Conservation (phyloP, 2,329 filamentous ascomycete genomes). For the Sporothrix curviconia region DNA sequence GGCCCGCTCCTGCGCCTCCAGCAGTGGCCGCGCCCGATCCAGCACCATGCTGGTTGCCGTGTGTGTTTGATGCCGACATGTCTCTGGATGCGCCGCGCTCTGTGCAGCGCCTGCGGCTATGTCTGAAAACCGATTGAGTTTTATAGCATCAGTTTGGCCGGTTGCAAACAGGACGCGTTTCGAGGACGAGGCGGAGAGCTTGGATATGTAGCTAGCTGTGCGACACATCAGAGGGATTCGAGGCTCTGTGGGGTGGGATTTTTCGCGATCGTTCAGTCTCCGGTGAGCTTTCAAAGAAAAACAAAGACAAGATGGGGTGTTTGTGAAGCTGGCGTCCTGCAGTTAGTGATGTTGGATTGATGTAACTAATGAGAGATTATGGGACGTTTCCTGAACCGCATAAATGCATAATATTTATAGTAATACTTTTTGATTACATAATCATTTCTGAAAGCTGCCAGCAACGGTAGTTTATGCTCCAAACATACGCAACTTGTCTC, state of each 20-base stretch:
- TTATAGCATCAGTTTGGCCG: neutral
- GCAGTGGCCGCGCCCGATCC: conserved; percentile 18
- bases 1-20: conserved; percentile 13
- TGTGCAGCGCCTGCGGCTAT: neutral
- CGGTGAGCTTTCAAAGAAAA: too few species aligned
- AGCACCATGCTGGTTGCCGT: conserved; percentile 18
- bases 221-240: neutral
- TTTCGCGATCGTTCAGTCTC: neutral
- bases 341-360: too few species aligned
- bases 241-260: neutral
- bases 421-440: too few species aligned
- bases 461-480: too few species aligned
- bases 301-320: too few species aligned
- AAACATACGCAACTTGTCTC: too few species aligned
- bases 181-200: too few species aligned
- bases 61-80: conserved; percentile 18
- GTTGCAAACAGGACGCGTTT: neutral
- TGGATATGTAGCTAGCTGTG: neutral
- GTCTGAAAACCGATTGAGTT: neutral
- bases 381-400: too few species aligned
- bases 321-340: too few species aligned
- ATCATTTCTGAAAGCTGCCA: too few species aligned
- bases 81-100: neutral
- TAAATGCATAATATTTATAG: too few species aligned
- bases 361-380: too few species aligned